Conservation (phyloP, 805 yeast species). For the Candida coleopterorum region DNA sequence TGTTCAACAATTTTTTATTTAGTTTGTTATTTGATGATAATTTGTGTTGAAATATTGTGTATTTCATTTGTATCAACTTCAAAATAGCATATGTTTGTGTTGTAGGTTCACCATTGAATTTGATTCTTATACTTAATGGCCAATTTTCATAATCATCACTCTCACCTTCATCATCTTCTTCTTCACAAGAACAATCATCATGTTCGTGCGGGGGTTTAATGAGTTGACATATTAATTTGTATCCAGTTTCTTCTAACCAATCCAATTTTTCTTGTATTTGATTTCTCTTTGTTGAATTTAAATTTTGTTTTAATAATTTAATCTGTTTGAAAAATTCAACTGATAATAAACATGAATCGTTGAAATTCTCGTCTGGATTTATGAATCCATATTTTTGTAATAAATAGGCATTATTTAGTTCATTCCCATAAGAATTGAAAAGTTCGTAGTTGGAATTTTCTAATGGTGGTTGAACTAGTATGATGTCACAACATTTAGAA, state of each 20-base stretch:
- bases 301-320: slow-evolving; percentile 16
- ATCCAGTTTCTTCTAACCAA: slow-evolving; percentile 50
- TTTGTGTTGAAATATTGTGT: slow-evolving; percentile 21
- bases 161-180: slow-evolving; percentile 9
- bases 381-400: slow-evolving; percentile 79
- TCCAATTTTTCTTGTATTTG: slow-evolving; percentile 34
- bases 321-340: slow-evolving; percentile 38
- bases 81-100: slow-evolving; percentile 38
- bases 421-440: slow-evolving; percentile 77
- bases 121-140: slow-evolving; percentile 40
- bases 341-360: slow-evolving; percentile 58
- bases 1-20: slow-evolving; percentile 13
- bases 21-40: slow-evolving; percentile 18
- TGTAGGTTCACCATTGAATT: slow-evolving; percentile 41
- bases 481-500: slow-evolving; percentile 66
- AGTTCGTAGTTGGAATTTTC: slow-evolving; percentile 50
- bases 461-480: slow-evolving; percentile 39
- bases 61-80: slow-evolving; percentile 23
- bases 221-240: slow-evolving; percentile 25
- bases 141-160: slow-evolving; percentile 22
- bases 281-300: slow-evolving; percentile 23
- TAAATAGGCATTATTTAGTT: slow-evolving; percentile 58
- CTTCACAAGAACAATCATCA: slow-evolving; percentile 8
- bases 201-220: slow-evolving; percentile 8
- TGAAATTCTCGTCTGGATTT: slow-evolving; percentile 33